These are phyloP conservation scores for Chlamydomonas sphaeroides DNA, from an alignment of 139 green algal genomes.

Conservation along the genomic window DNA sequence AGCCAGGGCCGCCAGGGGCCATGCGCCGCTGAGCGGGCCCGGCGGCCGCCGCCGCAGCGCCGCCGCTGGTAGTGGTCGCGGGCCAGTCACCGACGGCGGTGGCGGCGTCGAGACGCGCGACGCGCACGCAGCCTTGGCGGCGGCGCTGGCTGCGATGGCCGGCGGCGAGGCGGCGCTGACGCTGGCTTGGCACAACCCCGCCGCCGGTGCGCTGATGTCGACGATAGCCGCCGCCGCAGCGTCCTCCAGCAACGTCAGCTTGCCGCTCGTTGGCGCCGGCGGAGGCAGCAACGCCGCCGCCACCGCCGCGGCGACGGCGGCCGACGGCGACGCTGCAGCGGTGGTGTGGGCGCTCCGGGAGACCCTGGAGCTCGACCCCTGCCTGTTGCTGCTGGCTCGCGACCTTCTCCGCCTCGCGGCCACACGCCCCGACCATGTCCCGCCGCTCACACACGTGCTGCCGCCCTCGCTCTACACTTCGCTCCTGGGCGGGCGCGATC, in stretches of 20 bases:
- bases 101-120: too few relatives aligned
- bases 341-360: conserved; percentile 10
- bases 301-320: not conserved
- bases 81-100: too few relatives aligned
- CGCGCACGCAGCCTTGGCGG: too few relatives aligned
- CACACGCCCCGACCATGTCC: conserved; percentile 1
- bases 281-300: not conserved
- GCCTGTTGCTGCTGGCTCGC: conserved; percentile 1
- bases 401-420: conserved; percentile 27
- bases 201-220: not conserved
- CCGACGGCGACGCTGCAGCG: not conserved
- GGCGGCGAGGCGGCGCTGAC: not conserved
- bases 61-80: too few relatives aligned
- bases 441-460: conserved; percentile 15
- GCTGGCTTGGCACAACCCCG: not conserved
- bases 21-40: too few relatives aligned
- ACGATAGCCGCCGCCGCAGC: too few relatives aligned
- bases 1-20: too few relatives aligned
- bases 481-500: conserved; percentile 6
- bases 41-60: too few relatives aligned
- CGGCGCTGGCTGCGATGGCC: too few relatives aligned
- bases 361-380: conserved; percentile 13
- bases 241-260: too few relatives aligned
- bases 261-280: too few relatives aligned
- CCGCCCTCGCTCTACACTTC: not conserved